phyloP scores from a whole-genome alignment of 1,284 basidiomycete species.

The Sanghuangporus weigelae region DNA sequence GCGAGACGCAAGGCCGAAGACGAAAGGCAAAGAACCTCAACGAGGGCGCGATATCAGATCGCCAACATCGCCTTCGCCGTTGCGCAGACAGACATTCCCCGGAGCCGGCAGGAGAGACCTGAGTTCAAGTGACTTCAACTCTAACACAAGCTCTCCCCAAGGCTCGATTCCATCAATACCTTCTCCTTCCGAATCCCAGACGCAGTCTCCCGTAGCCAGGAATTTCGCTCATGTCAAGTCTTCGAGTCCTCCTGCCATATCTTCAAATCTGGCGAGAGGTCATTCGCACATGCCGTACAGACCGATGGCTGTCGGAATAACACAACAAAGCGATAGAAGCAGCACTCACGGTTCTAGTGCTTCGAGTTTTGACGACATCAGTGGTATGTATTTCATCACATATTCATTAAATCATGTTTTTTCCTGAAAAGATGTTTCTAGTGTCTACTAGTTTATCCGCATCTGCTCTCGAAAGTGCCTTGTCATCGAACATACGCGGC shows the following conservation, averaged over 20 bases:
- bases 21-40: constrained; percentile 32
- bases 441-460: constrained; percentile 62
- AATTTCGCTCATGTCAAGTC: constrained; percentile 52
- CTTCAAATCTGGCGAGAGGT: constrained; percentile 44
- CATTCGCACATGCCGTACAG: constrained; percentile 42
- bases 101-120: constrained; percentile 12
- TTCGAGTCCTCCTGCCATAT: constrained; percentile 53
- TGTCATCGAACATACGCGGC: constrained; percentile 58
- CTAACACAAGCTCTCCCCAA: constrained; percentile 63
- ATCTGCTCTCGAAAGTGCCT: constrained; percentile 70
- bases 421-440: constrained; percentile 24
- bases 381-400: constrained; percentile 44
- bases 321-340: constrained; percentile 44
- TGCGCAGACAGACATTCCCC: constrained; percentile 53
- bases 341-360: constrained; percentile 65
- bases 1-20: constrained; percentile 36
- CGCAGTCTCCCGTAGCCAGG: constrained; percentile 45
- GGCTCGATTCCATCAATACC: constrained; percentile 76
- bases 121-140: constrained; percentile 28
- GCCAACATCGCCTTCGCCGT: constrained; percentile 30
- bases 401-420: background rate
- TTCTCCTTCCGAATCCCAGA: constrained; percentile 51
- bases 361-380: constrained; percentile 79
- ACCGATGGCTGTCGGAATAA: constrained; percentile 33
- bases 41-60: constrained; percentile 44